Evolutionary conservation across 73 alveolate species (phyloP).

Genomic region (Uronychia setigera): DNA sequence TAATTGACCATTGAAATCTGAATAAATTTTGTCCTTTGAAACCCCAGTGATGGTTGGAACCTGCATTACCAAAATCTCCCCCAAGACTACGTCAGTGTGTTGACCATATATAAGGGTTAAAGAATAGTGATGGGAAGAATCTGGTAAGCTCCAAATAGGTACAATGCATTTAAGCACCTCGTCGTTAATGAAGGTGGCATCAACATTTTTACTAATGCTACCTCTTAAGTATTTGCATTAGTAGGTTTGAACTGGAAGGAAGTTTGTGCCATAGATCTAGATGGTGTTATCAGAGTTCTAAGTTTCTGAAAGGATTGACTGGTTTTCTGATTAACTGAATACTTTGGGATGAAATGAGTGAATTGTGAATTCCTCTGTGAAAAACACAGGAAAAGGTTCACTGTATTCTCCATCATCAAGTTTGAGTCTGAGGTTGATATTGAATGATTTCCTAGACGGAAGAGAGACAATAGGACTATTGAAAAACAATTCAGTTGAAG

Average conservation of each 20-base stretch:
- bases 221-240: neutral
- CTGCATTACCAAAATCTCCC: neutral
- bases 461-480: neutral
- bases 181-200: neutral
- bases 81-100: neutral
- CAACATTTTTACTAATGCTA: neutral
- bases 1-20: too few relatives aligned
- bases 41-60: neutral
- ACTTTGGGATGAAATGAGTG: neutral
- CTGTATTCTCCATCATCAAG: neutral
- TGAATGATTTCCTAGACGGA: neutral
- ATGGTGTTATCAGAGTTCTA: too few relatives aligned
- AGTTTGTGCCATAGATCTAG: neutral
- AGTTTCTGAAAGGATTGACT: too few relatives aligned
- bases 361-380: neutral
- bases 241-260: neutral
- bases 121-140: neutral
- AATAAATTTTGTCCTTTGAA: neutral
- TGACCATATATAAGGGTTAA: neutral
- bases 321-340: neutral
- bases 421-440: neutral
- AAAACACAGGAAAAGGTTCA: neutral
- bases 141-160: neutral
- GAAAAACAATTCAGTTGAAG: neutral
- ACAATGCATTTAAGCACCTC: neutral